A percentile compares a stretch with the other conserved stretches of the same genome.
Evolutionary conservation across 371 early-diverging fungal species (phyloP).

Genomic region (Paraphysoderma sedebokerense): DNA sequence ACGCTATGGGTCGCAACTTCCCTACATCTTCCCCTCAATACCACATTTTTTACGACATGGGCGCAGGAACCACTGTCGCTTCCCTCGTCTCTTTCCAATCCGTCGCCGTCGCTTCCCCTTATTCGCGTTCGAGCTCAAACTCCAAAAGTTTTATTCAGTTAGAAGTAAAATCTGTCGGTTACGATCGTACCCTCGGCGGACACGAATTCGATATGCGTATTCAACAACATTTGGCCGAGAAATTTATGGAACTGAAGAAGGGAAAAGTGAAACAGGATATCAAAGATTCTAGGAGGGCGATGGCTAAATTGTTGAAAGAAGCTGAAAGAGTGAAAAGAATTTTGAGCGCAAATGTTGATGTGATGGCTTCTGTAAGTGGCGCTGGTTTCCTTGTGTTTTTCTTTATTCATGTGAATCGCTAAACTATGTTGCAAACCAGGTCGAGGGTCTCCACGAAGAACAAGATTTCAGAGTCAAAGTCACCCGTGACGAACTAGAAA

Average conservation of each 20-base stretch:
- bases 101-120: not conserved
- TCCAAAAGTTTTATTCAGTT: constrained; percentile 42
- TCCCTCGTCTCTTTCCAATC: constrained; percentile 67
- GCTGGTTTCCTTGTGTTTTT: not conserved
- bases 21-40: constrained; percentile 39
- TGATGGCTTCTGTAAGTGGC: constrained; percentile 47
- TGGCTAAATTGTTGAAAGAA: constrained; percentile 76
- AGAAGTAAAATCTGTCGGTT: constrained; percentile 63
- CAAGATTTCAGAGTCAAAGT: constrained; percentile 62
- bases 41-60: constrained; percentile 92
- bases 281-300: constrained; percentile 40
- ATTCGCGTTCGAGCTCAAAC: constrained; percentile 19
- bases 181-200: constrained; percentile 77
- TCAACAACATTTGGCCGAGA: constrained; percentile 49
- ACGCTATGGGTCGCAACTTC: constrained; percentile 60
- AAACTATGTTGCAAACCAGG: constrained; percentile 10
- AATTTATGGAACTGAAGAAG: constrained; percentile 39
- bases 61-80: constrained; percentile 82
- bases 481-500: constrained; percentile 61
- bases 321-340: constrained; percentile 89
- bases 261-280: constrained; percentile 14
- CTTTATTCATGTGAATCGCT: not conserved
- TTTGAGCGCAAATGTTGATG: constrained; percentile 81
- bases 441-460: constrained; percentile 76
- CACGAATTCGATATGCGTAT: constrained; percentile 64